These are phyloP conservation scores for Phialemoniopsis sp. DNA, from an alignment of 2,329 filamentous ascomycete genomes.

Conservation along the genomic window DNA sequence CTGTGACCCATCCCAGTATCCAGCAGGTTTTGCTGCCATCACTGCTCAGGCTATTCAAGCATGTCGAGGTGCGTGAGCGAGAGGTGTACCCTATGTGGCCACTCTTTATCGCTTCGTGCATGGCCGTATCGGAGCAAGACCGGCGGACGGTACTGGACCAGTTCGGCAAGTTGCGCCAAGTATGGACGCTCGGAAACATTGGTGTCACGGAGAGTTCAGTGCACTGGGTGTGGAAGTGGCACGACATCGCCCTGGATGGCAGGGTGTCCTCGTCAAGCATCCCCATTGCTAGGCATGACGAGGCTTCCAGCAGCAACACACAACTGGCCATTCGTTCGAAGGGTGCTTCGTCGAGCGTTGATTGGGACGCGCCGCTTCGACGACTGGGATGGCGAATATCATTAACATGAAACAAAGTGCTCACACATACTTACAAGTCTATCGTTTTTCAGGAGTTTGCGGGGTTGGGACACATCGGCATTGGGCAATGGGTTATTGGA, in stretches of 20 bases:
- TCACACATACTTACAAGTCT: too few relatives aligned
- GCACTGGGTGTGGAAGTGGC: neutral
- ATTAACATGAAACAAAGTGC: neutral
- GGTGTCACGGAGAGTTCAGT: neutral
- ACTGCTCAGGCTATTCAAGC: neutral
- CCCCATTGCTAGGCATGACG: too few relatives aligned
- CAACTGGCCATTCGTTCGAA: neutral
- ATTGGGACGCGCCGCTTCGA: neutral
- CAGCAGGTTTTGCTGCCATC: neutral
- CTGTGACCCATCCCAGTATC: neutral
- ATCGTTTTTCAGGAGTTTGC: too few relatives aligned
- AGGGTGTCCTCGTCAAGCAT: too few relatives aligned
- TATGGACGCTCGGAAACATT: neutral
- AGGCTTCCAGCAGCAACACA: neutral
- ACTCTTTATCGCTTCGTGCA: neutral
- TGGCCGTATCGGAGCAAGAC: neutral
- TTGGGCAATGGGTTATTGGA: too few relatives aligned
- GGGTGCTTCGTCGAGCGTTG: neutral
- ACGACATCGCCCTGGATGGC: neutral
- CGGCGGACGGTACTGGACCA: neutral
- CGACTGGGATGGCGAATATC: neutral
- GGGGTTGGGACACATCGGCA: too few relatives aligned
- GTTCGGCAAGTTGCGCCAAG: neutral
- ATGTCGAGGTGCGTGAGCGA: neutral
- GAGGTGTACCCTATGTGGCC: neutral